Conservation (phyloP, 2,329 filamentous ascomycete genomes). For the Epichloe bromicola region DNA sequence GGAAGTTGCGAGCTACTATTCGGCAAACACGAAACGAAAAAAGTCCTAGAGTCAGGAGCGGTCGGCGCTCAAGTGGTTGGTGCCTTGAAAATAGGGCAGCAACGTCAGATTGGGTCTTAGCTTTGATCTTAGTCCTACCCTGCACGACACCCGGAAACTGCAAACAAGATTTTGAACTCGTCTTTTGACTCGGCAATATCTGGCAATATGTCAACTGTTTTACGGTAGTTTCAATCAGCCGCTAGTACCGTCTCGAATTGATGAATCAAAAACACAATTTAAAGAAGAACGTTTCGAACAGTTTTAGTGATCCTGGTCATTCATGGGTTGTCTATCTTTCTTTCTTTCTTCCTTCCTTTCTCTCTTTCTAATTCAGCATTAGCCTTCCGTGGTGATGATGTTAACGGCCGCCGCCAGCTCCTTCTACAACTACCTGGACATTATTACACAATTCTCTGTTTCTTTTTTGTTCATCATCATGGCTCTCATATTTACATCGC, state of each 20-base stretch:
- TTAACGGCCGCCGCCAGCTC: not conserved
- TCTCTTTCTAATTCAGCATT: not conserved
- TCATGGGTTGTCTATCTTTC: no score
- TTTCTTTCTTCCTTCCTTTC: no score
- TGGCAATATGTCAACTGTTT: no score
- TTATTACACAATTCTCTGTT: not conserved
- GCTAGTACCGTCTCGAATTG: no score
- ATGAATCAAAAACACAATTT: no score
- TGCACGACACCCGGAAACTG: not conserved
- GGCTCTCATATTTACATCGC: not conserved
- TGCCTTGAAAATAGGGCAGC: not conserved
- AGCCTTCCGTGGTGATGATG: not conserved
- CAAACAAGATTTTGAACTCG: not conserved
- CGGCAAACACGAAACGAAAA: not conserved
- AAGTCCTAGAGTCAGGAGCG: not conserved
- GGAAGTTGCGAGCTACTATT: conserved; percentile 10
- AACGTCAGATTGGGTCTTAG: not conserved
- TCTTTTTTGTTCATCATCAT: not conserved
- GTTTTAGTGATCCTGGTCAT: no score
- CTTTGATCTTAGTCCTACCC: not conserved
- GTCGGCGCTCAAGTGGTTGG: not conserved
- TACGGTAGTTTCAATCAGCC: no score
- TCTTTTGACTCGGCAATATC: no score
- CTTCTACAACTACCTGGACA: not conserved
- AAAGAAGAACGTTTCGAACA: no score